Evolutionary conservation across 1,139 yeast genomes (phyloP).

Genomic region (Yamadazyma sp.): DNA sequence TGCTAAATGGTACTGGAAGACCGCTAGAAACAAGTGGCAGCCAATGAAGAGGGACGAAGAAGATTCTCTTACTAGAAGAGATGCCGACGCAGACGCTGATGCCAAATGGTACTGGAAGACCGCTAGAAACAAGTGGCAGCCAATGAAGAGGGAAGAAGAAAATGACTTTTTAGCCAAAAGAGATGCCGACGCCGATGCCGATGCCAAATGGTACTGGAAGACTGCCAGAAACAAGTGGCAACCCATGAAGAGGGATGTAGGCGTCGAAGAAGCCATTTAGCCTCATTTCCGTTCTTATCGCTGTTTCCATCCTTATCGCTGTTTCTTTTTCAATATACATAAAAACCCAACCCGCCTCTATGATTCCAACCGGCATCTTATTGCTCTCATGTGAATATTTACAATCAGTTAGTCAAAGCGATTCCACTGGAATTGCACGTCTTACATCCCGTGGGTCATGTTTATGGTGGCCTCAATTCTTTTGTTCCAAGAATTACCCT

Average conservation of each 20-base stretch:
- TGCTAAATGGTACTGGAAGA: conserved; percentile 11
- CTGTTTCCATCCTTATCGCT: neutral
- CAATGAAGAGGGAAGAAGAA: conserved; percentile 13
- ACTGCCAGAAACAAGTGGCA: conserved; percentile 11
- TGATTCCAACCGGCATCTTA: too few relatives aligned
- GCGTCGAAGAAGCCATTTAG: too few relatives aligned
- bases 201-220: conserved; percentile 13
- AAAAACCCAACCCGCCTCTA: neutral
- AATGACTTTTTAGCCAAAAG: too few relatives aligned
- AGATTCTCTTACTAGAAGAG: conserved; percentile 7
- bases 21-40: conserved; percentile 11
- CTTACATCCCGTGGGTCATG: too few relatives aligned
- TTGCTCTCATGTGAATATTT: too few relatives aligned
- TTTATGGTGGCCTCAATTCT: too few relatives aligned
- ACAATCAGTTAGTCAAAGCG: too few relatives aligned
- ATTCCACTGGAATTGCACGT: too few relatives aligned
- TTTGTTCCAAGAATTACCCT: too few relatives aligned
- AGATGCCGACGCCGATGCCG: too few relatives aligned
- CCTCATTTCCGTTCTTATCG: neutral
- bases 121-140: conserved; percentile 11
- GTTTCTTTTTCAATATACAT: neutral
- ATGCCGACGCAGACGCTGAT: conserved; percentile 12
- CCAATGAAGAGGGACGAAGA: conserved; percentile 14
- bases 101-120: conserved; percentile 11
- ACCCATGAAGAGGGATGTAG: conserved; percentile 15